Evolutionary conservation across 169 alveolate genomes (phyloP).

Genomic region (Fabrea salina): DNA sequence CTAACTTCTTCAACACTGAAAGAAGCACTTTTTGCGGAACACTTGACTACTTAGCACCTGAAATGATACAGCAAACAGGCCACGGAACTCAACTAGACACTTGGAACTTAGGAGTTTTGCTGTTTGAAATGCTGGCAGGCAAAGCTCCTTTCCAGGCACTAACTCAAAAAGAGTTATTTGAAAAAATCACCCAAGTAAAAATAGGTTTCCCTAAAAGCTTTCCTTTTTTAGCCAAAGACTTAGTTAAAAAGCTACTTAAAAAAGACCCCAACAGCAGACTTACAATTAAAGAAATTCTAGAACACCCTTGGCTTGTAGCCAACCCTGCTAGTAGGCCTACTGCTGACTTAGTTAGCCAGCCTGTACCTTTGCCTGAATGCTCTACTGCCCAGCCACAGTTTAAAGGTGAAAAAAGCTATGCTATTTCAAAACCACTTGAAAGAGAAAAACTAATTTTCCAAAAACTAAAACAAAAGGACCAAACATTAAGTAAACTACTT

Average conservation of each 20-base stretch:
- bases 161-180: neutral
- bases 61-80: slow-evolving; percentile 41
- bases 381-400: too few relatives aligned
- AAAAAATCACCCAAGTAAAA: slow-evolving; percentile 32
- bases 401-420: too few relatives aligned
- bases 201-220: slow-evolving; percentile 68
- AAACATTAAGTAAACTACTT: too few relatives aligned
- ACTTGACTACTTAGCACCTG: slow-evolving; percentile 68
- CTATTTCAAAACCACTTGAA: too few relatives aligned
- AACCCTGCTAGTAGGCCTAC: neutral
- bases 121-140: slow-evolving; percentile 46
- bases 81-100: slow-evolving; percentile 51
- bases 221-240: slow-evolving; percentile 70
- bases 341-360: neutral
- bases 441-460: too few relatives aligned
- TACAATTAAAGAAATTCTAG: slow-evolving; percentile 46
- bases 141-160: slow-evolving; percentile 13
- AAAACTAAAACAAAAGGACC: too few relatives aligned
- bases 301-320: slow-evolving; percentile 64
- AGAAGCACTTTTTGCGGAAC: slow-evolving; percentile 59
- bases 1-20: slow-evolving; percentile 44
- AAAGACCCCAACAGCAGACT: slow-evolving; percentile 61
- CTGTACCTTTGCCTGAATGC: slow-evolving; percentile 2
- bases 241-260: slow-evolving; percentile 51
- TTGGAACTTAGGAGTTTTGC: slow-evolving; percentile 54